Evolutionary conservation across 257 asterid genomes (phyloP), one percentile per base, ranked within the genome.

Genomic region (Lithospermum erythrorhizon): DNA sequence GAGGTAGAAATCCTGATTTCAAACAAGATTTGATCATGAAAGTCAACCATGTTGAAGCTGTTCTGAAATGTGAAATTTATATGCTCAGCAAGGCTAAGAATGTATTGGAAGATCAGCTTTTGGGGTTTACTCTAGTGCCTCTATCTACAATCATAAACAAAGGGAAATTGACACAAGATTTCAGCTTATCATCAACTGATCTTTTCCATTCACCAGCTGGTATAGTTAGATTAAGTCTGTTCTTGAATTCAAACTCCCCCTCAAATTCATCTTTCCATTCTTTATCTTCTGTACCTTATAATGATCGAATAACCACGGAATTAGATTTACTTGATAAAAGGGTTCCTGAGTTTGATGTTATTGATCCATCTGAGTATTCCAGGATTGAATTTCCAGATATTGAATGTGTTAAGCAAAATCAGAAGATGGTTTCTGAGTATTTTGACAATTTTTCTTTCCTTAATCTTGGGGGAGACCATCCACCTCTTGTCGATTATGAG

Each of bases 141-240:
- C 58, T 87, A 54, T 76, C 89, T 53, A 73, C 81, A 2, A 59
- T 87, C 24, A 55, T 51, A 23, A 83, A 72, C 4, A 78, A 81
- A 70, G 87, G 76, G 5, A 85, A 76, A 65, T 57, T 72, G 4
- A 73, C 87, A 16, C 85, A 75, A 58, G 84, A 79, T 41, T 85
- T 75, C 57, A 59, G 70, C 53, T 83, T 87, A 30, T 77, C 94
- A 19, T 79, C 95, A 2, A 87, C 88, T 21, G 95, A 87, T 61
- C 53, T 87, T 68, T 78, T 82, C 37, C 89, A 81, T 62, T 79
- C 90, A 6, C 89, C 90, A 7, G 94, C 90, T 55, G 90, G 94
- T 53, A 80, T 84, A 3, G 78, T 87, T 47, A 80, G 74, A 47
- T 37, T 87, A n/a, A 78, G 86, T 6, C 95, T 87, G 15, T 70